Evolutionary conservation across 1,284 basidiomycete species (phyloP), one percentile per base, ranked within the genome.

Genomic region (Ustilago esculenta): DNA sequence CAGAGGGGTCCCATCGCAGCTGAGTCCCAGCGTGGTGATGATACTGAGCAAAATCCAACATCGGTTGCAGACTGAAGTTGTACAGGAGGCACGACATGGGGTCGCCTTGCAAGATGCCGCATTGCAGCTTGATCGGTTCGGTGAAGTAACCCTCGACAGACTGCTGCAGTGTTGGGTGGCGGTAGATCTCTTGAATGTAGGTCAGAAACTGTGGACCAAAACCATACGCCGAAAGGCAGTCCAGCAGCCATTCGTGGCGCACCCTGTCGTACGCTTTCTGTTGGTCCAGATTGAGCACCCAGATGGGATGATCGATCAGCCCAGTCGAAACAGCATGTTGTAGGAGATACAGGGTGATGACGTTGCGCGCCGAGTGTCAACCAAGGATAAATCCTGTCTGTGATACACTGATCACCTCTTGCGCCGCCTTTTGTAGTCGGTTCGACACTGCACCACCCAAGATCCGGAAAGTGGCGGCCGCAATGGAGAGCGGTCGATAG

Each of bases 201-300:
- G 37, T 40, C 12, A 40, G 37, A 23, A 40, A 40, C 3, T 23
- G 11, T 14, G 37, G 37, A 14, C 37, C 37, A 25, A 40, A 40
- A 11, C 37, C 37, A 24, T 40, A 40, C 10, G 37, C 37, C 14
- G 9, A 5, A 4, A 40, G 20, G 15, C 37, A 40, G n/a, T 40
- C 37, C 21, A 40, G 37, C 9, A 40, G 37, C 37, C 37, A 40
- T 25, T 12, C 21, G 23, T 24, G 37, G 3, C 21, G 20, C 11
- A 40, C 37, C 3, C 21, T 20, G 14, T 40, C 37, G 11, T 40
- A 40, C 21, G 37, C 37, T 40, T 40, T 40, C 21, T 40, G 37
- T 18, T 40, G 37, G 37, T 40, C 37, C 12, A 40, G 37, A 40
- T 40, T 40, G 20, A 40, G 37, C 21, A 40, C 21, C 37, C 37